Evolutionary conservation across 2,329 filamentous ascomycete species (phyloP), one percentile per base, ranked within the genome.

Genomic region (Akanthomyces muscarius): DNA sequence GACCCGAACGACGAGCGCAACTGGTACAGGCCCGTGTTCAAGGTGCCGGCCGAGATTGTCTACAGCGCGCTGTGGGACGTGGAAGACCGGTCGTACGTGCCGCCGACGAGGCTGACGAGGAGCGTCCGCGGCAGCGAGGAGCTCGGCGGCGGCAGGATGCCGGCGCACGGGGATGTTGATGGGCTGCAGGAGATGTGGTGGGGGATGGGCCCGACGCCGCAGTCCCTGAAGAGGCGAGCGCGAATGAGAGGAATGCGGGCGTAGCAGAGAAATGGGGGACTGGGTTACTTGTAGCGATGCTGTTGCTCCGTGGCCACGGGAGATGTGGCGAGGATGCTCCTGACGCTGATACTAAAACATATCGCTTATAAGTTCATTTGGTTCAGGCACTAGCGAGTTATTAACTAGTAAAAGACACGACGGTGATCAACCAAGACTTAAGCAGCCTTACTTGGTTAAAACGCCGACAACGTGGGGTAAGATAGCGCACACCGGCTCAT

Each of bases 21-120:
- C 48, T 67, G 67, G 64, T 67, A 63, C 60, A 65, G 67, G 53
- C 51, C 65, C 21, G 65, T 68, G 14, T 68, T 69, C 51, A 66
- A 66, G 50, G 66, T 66, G 28, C 62, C 67, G 11, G 60, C 61
- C n/a, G 67, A 69, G 58, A 54, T 68, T 25, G 44, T 69, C 4
- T 45, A 56, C n/a, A 58, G 65, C 41, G 64, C 64, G 48, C 61
- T 68, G 18, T 67, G 66, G 66, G 30, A 61, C 23, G 33, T 66
- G 28, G 65, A 60, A 14, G 11, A 47, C 28, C 28, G 16, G 47
- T 25, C 56, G 6, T 14, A 16, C 7, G 57, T 58, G 33, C 38
- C 44, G 10, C 44, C 52, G 16, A 28, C 48, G n/a, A 42, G 50
- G 21, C 52, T 67, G 16, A 65, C 64, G 33, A 50, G 65, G 14